Conservation (phyloP, 1,139 yeast genomes). For the Suzukiozyma palmioleophila region DNA sequence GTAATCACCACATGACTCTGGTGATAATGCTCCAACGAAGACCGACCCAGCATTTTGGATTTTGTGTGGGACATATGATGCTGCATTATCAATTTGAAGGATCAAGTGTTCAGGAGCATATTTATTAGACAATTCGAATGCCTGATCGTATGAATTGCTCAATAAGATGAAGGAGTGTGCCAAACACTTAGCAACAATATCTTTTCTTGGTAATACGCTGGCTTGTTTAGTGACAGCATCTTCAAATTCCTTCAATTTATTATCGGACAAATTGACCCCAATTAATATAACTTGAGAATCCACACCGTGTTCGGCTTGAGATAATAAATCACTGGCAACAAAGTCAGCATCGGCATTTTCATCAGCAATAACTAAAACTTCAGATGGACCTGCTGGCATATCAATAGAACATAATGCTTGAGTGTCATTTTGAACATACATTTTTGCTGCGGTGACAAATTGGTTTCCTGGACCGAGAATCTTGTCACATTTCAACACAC, state of each 20-base stretch:
- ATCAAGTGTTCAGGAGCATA: slow-evolving; percentile 98
- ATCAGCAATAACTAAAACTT: slow-evolving; percentile 92
- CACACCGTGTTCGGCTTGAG: slow-evolving; percentile 98
- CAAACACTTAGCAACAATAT: slow-evolving; percentile 86
- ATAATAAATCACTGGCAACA: slow-evolving; percentile 90
- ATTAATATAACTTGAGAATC: slow-evolving; percentile 94
- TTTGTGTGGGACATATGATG: slow-evolving; percentile 57
- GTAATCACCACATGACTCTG: slow-evolving; percentile 98
- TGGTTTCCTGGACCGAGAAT: slow-evolving; percentile 98
- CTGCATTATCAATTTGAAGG: slow-evolving; percentile 78
- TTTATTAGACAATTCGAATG: slow-evolving; percentile 75
- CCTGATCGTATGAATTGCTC: slow-evolving; percentile 67
- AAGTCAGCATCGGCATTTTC: slow-evolving; percentile 83
- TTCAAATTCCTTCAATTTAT: slow-evolving; percentile 65
- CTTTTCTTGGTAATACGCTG: slow-evolving; percentile 81
- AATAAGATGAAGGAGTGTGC: slow-evolving; percentile 81
- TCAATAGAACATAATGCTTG: slow-evolving; percentile 93
- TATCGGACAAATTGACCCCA: slow-evolving; percentile 65
- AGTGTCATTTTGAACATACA: slow-evolving; percentile 94
- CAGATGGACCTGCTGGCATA: slow-evolving; percentile 99
- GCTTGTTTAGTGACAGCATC: slow-evolving; percentile 85
- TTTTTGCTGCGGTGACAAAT: slow-evolving; percentile 98
- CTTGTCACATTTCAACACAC: slow-evolving; percentile 91
- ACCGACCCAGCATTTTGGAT: slow-evolving; percentile 95
- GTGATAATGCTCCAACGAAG: slow-evolving; percentile 92